Evolutionary conservation across 495 filamentous ascomycete species (phyloP), one percentile per base, ranked within the genome.

Genomic region (Mytilinidion resinicola): DNA sequence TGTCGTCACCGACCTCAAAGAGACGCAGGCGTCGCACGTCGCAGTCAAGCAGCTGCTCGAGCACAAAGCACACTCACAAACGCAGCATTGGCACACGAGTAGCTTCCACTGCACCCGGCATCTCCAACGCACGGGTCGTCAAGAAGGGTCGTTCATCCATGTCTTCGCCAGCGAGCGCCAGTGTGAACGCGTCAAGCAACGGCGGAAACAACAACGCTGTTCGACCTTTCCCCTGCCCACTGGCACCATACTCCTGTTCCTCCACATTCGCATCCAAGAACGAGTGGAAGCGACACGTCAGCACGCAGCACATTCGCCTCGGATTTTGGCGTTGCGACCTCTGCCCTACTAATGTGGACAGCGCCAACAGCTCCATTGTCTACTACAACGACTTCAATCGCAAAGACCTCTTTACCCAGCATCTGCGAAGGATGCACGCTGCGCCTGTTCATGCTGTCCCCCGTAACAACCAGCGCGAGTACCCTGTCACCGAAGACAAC

Each of bases 281-380:
- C 65, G 93, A 98, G 70, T 97, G 92, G 92, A 95, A 96, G 70
- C 85, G 92, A 0, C 92, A 97, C 69, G 84, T 95, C 63, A 74
- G 73, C 34, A 86, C 87, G 1, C 87, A 95, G 68, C 92, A 97
- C 68, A 76, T 96, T 36, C 81, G 85, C 51, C 78, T 90, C 9
- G 76, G 83, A 46, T 89, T 87, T 74, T 97, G 86, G 81, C 79
- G 86, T 61, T 97, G 92, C 73, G 80, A 88, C 54, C 76, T 89
- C 21, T 81, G 79, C 39, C 69, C 72, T 9, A 90, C 60, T 4
- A 56, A 51, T 15, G 44, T 88, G 69, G 80, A 74, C 52, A 70
- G 77, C 30, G 64, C 65, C 50, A 66, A 69, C 60, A 60, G 64
- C 25, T 64, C 66, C 2, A 57, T 52, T 0, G 33, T 62, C 34